Base-by-base conservation (phyloP, 1,284 basidiomycete genomes). In the Puccinia coronata region DNA sequence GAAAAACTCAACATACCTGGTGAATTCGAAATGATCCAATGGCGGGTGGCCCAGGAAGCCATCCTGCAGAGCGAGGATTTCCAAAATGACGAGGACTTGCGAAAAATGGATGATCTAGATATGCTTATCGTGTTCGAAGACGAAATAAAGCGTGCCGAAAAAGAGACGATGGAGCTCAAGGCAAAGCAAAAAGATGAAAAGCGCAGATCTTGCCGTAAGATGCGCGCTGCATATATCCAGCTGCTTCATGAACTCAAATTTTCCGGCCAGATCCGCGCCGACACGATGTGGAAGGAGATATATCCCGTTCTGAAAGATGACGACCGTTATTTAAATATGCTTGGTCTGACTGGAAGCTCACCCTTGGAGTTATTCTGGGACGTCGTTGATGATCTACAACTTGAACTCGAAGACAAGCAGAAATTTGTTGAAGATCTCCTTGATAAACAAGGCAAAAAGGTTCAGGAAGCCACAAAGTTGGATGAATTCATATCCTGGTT, bases 331-430 rank as follows among this genome's bases (percentile, higher is more conserved):
- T 88, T 91, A 43, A 89, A 90, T 82, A 90, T 98, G 85, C 90
- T 98, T 8, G 96, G 95, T 0, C 92, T 93, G 84, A 92, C 94
- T 4, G 97, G 97, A 20, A 96, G 94, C 1, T 94, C 92, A 83
- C 95, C 96, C 0, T 89, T 99, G 57, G 96, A 99, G 83, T 89
- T 99, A 14, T 99, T 98, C 87, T 98, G 94, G 93, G 96, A 99
- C 86, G 86, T 90, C 5, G 92, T 98, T 57, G 96, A 99, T 86
- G 89, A 89, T 55, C 89, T 98, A 3, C 94, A 95, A 84, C 92
- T 94, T 84, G 90, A 91, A 83, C 89, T 97, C 16, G 95, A 96
- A 83, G 89, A 89, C 34, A 92, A 93, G 84, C 91, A 93, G 34
- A 88, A 88, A 12, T 82, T 89, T 14, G 90, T 91, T 0, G 91